Conservation (phyloP, 768 basidiomycete genomes). For the Phlebiopsis flavidoalba region DNA sequence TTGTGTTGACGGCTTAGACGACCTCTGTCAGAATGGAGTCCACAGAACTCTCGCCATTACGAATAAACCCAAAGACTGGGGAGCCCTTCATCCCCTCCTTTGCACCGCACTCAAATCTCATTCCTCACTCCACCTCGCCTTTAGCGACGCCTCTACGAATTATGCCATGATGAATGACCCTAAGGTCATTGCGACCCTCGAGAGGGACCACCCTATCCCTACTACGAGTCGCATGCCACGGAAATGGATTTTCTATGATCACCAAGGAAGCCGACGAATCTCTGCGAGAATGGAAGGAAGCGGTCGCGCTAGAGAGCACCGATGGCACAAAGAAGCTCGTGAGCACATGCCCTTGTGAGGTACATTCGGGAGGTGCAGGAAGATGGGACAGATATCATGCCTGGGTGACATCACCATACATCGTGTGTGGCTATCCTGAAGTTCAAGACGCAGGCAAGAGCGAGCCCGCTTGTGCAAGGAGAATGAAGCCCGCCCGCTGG, state of each 20-base stretch:
- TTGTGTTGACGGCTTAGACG: background rate
- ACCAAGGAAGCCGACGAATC: slow-evolving; percentile 27
- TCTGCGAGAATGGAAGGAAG: slow-evolving; percentile 27
- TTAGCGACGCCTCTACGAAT: slow-evolving; percentile 32
- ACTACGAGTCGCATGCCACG: slow-evolving; percentile 36
- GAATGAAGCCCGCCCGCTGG: slow-evolving; percentile 28
- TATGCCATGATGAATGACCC: slow-evolving; percentile 43
- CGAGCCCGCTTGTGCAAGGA: slow-evolving; percentile 29
- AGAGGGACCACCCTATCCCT: slow-evolving; percentile 49
- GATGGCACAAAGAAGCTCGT: slow-evolving; percentile 28
- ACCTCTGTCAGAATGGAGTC: background rate
- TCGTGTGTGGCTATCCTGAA: slow-evolving; percentile 29
- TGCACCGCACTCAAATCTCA: slow-evolving; percentile 43
- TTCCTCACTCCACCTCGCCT: slow-evolving; percentile 52
- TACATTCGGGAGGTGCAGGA: slow-evolving; percentile 48
- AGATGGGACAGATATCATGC: slow-evolving; percentile 46
- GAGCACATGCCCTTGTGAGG: slow-evolving; percentile 42
- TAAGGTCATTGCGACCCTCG: slow-evolving; percentile 38
- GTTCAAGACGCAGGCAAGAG: slow-evolving; percentile 33
- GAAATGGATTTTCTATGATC: slow-evolving; percentile 32
- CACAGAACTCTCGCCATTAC: slow-evolving; percentile 15
- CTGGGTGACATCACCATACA: slow-evolving; percentile 41
- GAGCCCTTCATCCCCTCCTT: slow-evolving; percentile 57
- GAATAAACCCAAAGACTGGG: slow-evolving; percentile 35
- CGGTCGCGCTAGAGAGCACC: slow-evolving; percentile 10